A percentile compares a stretch with the other conserved stretches of the same genome.
These are phyloP conservation scores for Phylloporus rhodoxanthus DNA, from an alignment of 768 basidiomycete species.

Conservation along the genomic window DNA sequence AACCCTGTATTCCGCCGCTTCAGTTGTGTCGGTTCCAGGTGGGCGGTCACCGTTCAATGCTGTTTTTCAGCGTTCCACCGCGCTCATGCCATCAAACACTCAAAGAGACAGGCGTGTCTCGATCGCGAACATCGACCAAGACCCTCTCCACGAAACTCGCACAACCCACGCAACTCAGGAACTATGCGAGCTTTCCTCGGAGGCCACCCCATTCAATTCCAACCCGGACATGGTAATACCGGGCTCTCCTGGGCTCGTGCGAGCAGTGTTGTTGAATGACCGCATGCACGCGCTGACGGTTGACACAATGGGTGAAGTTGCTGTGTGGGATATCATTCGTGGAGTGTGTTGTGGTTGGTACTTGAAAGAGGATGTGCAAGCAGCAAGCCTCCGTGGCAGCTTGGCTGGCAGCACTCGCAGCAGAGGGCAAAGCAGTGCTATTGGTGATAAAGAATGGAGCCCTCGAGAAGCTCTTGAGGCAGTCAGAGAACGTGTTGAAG, in stretches of 20 bases:
- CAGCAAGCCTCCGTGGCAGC: constrained; percentile 48
- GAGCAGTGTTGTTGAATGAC: constrained; percentile 80
- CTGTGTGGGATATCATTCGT: constrained; percentile 87
- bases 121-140: constrained; percentile 20
- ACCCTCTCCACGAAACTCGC: constrained; percentile 36
- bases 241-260: constrained; percentile 78
- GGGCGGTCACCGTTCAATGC: constrained; percentile 35
- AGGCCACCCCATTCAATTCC: constrained; percentile 54
- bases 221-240: constrained; percentile 64
- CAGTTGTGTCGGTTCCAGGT: constrained; percentile 62
- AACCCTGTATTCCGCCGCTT: constrained; percentile 82
- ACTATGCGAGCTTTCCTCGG: constrained; percentile 72
- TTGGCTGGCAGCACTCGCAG: constrained; percentile 31
- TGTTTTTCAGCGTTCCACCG: constrained; percentile 27
- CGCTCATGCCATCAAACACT: constrained; percentile 24
- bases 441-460: constrained; percentile 48
- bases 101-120: constrained; percentile 20
- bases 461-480: constrained; percentile 82
- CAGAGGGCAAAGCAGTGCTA: constrained; percentile 29
- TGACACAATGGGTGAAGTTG: constrained; percentile 82
- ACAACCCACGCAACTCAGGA: constrained; percentile 55
- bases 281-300: constrained; percentile 86
- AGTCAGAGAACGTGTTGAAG: constrained; percentile 89
- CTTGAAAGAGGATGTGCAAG: constrained; percentile 56
- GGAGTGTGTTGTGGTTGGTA: constrained; percentile 72